A percentile compares a stretch with the other conserved stretches of the same genome.
These are phyloP conservation scores for Salix brachista DNA, from an alignment of 345 rosid species.

Conservation along the genomic window DNA sequence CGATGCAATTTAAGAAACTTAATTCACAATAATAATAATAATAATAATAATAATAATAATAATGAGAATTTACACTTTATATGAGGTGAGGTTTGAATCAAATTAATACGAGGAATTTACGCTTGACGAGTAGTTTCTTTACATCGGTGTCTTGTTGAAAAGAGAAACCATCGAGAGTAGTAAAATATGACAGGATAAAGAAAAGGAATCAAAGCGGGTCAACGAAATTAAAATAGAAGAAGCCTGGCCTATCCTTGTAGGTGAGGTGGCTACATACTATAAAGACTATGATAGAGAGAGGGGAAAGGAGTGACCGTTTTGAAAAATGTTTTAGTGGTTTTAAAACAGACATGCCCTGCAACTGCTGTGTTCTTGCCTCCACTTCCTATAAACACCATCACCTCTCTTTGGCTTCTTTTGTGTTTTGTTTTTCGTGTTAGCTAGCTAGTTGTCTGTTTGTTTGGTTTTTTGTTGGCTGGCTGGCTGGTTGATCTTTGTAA, in stretches of 20 bases:
- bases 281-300: not conserved
- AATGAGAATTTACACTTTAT: too few species aligned
- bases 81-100: not conserved
- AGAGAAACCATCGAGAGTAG: not conserved
- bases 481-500: conserved; percentile 22
- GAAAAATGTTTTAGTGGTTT: not conserved
- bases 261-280: not conserved
- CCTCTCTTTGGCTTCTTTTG: conserved; percentile 18
- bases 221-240: not conserved
- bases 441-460: not conserved
- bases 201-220: not conserved
- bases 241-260: not conserved
- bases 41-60: too few species aligned
- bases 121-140: not conserved
- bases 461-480: not conserved
- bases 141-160: not conserved
- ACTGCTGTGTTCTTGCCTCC: conserved; percentile 43
- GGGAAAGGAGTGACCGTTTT: not conserved
- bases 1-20: too few species aligned
- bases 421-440: conserved; percentile 17
- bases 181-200: not conserved
- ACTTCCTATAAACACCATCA: conserved; percentile 8
- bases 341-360: conserved; percentile 58
- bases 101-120: not conserved
- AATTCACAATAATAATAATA: too few species aligned